Conservation (phyloP, 2,329 filamentous ascomycete genomes). For the Penicillium digitatum region DNA sequence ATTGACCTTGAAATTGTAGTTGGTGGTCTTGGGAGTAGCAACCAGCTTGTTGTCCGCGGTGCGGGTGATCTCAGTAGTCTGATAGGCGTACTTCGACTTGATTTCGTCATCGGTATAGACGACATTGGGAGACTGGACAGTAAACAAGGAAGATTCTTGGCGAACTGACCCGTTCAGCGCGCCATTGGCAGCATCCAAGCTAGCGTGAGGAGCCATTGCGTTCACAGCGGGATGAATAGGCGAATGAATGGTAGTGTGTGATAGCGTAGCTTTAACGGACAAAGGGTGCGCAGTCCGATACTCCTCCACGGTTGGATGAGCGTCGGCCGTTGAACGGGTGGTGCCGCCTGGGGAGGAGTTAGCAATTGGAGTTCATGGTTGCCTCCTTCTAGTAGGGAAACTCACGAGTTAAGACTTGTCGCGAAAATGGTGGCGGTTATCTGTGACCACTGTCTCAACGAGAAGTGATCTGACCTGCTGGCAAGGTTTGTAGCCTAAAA, state of each 20-base stretch:
- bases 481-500: slow-evolving; percentile 27
- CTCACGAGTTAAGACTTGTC: slow-evolving; percentile 95
- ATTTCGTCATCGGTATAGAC: slow-evolving; percentile 84
- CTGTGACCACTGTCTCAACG: slow-evolving; percentile 55
- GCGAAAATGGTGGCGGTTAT: slow-evolving; percentile 90
- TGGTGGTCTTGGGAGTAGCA: slow-evolving; percentile 79
- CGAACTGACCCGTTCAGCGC: slow-evolving; percentile 52
- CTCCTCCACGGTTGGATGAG: slow-evolving; percentile 79
- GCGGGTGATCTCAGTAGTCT: slow-evolving; percentile 78
- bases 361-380: not conserved
- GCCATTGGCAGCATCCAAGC: slow-evolving; percentile 54
- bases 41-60: slow-evolving; percentile 71
- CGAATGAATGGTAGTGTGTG: slow-evolving; percentile 43
- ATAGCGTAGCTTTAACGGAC: slow-evolving; percentile 41
- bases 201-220: slow-evolving; percentile 91
- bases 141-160: slow-evolving; percentile 59
- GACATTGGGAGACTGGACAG: slow-evolving; percentile 88
- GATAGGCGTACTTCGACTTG: slow-evolving; percentile 91
- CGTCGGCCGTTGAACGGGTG: slow-evolving; percentile 97
- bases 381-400: slow-evolving; percentile 17
- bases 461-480: slow-evolving; percentile 51
- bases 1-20: slow-evolving; percentile 97
- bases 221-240: slow-evolving; percentile 31
- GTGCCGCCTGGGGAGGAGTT: slow-evolving; percentile 62
- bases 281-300: slow-evolving; percentile 57